Evolutionary conservation across 2,329 filamentous ascomycete species (phyloP).

Genomic region (Arthrobotrys sphaeroides): DNA sequence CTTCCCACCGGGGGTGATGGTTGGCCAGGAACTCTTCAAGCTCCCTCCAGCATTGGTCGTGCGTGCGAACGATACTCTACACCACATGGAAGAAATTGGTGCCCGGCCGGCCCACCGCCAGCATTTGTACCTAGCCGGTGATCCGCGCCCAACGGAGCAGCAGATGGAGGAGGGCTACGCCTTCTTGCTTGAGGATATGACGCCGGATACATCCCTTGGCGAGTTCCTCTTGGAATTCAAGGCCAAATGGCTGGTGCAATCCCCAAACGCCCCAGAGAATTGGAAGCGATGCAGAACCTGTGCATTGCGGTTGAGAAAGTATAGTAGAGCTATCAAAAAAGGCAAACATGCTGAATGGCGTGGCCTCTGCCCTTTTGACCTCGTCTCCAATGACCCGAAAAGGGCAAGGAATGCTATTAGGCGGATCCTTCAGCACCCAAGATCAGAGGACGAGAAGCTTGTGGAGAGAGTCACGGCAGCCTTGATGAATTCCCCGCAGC

Average conservation of each 20-base stretch:
- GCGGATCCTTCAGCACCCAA: conserved; percentile 57
- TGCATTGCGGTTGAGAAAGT: conserved; percentile 63
- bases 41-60: conserved; percentile 63
- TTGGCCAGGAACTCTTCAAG: conserved; percentile 67
- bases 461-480: conserved; percentile 39
- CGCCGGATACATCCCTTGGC: conserved; percentile 59
- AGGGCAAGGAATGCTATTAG: conserved; percentile 63
- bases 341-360: conserved; percentile 50
- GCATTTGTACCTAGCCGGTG: conserved; percentile 66
- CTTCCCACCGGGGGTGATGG: conserved; percentile 67
- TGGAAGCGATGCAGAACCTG: conserved; percentile 78
- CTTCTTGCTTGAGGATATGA: conserved; percentile 80
- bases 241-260: conserved; percentile 84
- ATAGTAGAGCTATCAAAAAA: conserved; percentile 53
- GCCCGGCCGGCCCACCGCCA: conserved; percentile 65
- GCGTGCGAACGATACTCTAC: conserved; percentile 68
- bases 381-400: conserved; percentile 67
- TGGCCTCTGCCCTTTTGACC: conserved; percentile 72
- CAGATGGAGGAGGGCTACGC: conserved; percentile 63
- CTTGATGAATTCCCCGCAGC: conserved; percentile 59
- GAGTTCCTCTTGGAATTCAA: conserved; percentile 75
- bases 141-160: conserved; percentile 62
- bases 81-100: conserved; percentile 63
- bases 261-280: conserved; percentile 72
- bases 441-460: conserved; percentile 27